Conservation (phyloP, 768 basidiomycete species). For the Psilocybe cyanescens region DNA sequence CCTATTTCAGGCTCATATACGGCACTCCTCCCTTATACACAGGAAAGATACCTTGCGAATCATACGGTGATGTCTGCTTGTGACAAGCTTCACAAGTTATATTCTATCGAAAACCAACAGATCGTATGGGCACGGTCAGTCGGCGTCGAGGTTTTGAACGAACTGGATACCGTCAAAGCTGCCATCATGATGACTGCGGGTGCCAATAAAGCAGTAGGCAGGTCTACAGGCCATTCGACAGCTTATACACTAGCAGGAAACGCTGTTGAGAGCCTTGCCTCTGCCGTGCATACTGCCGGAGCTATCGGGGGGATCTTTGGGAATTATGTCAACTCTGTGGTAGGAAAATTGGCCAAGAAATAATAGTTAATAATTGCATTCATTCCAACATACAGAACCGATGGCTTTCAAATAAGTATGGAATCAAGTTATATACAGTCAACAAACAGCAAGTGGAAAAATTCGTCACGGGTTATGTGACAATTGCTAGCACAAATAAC, state of each 20-base stretch:
- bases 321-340: slow-evolving; percentile 29
- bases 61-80: slow-evolving; percentile 83
- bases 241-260: slow-evolving; percentile 45
- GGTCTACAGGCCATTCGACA: slow-evolving; percentile 9
- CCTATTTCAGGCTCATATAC: slow-evolving; percentile 70
- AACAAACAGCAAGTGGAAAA: no score
- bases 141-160: slow-evolving; percentile 91
- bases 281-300: slow-evolving; percentile 35
- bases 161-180: slow-evolving; percentile 81
- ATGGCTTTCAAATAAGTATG: no score
- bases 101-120: slow-evolving; percentile 64
- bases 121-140: slow-evolving; percentile 87
- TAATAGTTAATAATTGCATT: not conserved
- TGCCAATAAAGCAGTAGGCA: slow-evolving; percentile 26
- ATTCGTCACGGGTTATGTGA: no score
- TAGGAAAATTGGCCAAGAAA: slow-evolving; percentile 29
- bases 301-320: slow-evolving; percentile 29
- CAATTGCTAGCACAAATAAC: no score
- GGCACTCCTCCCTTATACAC: slow-evolving; percentile 75
- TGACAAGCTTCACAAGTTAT: slow-evolving; percentile 92
- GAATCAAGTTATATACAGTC: no score
- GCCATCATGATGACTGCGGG: slow-evolving; percentile 84
- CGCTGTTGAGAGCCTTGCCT: slow-evolving; percentile 47
- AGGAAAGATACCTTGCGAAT: slow-evolving; percentile 83
- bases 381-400: no score